Conservation (phyloP, 2,329 filamentous ascomycete species). For the Aspergillus ruber region DNA sequence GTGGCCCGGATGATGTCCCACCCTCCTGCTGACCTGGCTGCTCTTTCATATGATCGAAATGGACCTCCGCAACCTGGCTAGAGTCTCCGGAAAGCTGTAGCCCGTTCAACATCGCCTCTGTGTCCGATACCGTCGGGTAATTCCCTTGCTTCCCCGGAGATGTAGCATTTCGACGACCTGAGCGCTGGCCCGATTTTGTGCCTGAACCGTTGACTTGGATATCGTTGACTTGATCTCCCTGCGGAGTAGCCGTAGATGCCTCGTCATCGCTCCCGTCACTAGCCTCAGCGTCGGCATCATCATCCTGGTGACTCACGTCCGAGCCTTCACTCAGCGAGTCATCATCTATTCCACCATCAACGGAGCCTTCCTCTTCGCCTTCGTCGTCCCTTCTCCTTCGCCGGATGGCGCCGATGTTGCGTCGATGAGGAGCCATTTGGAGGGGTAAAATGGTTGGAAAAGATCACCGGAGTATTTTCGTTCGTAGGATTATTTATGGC, state of each 20-base stretch:
- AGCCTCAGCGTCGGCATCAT: constrained; percentile 54
- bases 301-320: constrained; percentile 49
- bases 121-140: constrained; percentile 46
- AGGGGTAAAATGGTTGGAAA: too few species aligned
- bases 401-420: constrained; percentile 40
- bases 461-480: too few species aligned
- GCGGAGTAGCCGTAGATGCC: constrained; percentile 21
- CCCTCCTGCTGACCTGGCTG: constrained; percentile 18
- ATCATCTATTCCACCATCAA: constrained; percentile 49
- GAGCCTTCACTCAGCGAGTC: constrained; percentile 60
- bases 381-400: constrained; percentile 43
- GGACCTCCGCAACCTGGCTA: constrained; percentile 36
- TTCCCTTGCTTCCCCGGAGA: constrained; percentile 26
- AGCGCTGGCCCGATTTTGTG: constrained; percentile 19
- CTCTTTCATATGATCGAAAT: constrained; percentile 44
- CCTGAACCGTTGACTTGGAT: constrained; percentile 23
- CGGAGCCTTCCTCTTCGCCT: constrained; percentile 43
- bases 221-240: constrained; percentile 16
- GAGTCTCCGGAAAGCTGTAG: constrained; percentile 42
- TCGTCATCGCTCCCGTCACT: constrained; percentile 53
- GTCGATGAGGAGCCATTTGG: constrained; percentile 40
- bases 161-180: constrained; percentile 29
- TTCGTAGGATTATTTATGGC: too few species aligned
- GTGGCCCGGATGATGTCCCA: constrained; percentile 35
- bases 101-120: constrained; percentile 57